Conservation (phyloP, 495 filamentous ascomycete species). For the Aspergillus taichungensis region DNA sequence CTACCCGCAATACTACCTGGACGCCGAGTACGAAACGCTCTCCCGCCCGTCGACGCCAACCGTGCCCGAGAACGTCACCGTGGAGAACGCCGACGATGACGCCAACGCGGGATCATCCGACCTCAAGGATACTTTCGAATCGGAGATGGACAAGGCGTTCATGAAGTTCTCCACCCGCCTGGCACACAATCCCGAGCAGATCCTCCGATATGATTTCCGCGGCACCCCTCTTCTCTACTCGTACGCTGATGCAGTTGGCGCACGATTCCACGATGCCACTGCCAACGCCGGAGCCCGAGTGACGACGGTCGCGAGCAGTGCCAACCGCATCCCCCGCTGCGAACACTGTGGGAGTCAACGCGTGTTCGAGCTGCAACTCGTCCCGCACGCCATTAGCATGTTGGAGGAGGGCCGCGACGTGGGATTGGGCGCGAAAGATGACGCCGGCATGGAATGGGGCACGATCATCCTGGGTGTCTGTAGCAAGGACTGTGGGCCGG, state of each 20-base stretch:
- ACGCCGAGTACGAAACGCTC: conserved; percentile 87
- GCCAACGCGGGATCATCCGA: conserved; percentile 41
- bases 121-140: conserved; percentile 77
- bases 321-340: conserved; percentile 59
- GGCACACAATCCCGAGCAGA: conserved; percentile 87
- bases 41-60: conserved; percentile 36
- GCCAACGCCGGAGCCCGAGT: conserved; percentile 16
- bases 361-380: conserved; percentile 88
- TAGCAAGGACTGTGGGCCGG: conserved; percentile 54
- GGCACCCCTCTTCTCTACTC: conserved; percentile 77
- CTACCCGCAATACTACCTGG: conserved; percentile 73
- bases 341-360: conserved; percentile 62
- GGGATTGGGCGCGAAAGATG: conserved; percentile 31
- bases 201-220: conserved; percentile 82
- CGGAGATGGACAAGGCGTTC: conserved; percentile 76
- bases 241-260: conserved; percentile 64
- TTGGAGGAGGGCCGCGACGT: conserved; percentile 73
- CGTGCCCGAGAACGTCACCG: conserved; percentile 41
- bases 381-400: conserved; percentile 81
- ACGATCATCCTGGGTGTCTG: conserved; percentile 90
- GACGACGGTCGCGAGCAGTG: conserved; percentile 18
- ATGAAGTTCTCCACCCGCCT: conserved; percentile 82
- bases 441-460: conserved; percentile 97
- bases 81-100: conserved; percentile 49
- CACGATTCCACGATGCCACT: conserved; percentile 41